phyloP scores from a whole-genome alignment of 2,329 filamentous ascomycete genomes.

The Claviceps humidiphila region DNA sequence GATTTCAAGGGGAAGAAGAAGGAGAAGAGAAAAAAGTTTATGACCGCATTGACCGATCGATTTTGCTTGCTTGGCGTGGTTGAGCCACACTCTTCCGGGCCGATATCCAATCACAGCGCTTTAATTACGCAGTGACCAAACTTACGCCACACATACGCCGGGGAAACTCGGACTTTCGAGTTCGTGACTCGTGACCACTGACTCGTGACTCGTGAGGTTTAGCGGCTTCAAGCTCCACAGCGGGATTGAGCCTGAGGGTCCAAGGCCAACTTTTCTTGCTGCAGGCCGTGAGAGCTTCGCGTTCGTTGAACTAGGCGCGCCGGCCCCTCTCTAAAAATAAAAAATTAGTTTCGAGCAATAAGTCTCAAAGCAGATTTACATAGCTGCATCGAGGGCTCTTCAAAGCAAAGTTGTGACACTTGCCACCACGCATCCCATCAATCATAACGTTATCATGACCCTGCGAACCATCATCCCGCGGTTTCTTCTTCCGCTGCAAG shows the following conservation, averaged over 20 bases:
- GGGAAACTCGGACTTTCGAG: slow-evolving; percentile 20
- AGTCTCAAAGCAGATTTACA: too few relatives aligned
- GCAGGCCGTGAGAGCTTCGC: neutral
- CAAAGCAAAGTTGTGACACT: neutral
- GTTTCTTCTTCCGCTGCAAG: slow-evolving; percentile 53
- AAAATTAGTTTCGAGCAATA: too few relatives aligned
- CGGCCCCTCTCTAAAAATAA: neutral
- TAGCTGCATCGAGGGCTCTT: neutral
- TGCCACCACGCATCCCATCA: neutral
- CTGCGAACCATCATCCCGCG: slow-evolving; percentile 45
- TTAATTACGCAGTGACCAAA: slow-evolving; percentile 19
- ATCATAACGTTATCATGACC: slow-evolving; percentile 22
- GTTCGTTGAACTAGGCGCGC: neutral
- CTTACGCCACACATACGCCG: slow-evolving; percentile 13
- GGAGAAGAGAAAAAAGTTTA: slow-evolving; percentile 21
- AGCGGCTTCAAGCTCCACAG: neutral
- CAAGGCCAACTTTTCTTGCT: slow-evolving; percentile 1
- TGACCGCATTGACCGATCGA: slow-evolving; percentile 24
- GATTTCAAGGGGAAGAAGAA: slow-evolving; percentile 13
- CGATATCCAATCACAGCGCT: slow-evolving; percentile 23
- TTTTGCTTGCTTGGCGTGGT: slow-evolving; percentile 1
- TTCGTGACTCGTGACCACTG: too few relatives aligned
- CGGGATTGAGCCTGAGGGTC: slow-evolving; percentile 2
- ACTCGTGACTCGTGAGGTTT: neutral
- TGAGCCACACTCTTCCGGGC: slow-evolving; percentile 22